phyloP scores from a whole-genome alignment of 2,329 filamentous ascomycete species.

The Fusarium neocosmosporiellum region DNA sequence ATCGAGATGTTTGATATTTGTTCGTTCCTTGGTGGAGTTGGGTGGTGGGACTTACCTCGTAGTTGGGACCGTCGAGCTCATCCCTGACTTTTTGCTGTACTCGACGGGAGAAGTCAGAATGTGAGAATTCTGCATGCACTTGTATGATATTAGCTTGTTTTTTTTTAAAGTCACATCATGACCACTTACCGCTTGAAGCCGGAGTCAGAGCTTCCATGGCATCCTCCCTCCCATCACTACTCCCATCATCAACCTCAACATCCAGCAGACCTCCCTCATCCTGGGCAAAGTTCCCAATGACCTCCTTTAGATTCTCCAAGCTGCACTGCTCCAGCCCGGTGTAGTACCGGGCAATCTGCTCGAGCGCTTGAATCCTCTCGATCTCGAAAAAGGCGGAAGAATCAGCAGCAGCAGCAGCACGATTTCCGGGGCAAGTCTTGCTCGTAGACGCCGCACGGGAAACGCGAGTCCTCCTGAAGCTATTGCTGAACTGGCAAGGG shows the following conservation, averaged over 20 bases:
- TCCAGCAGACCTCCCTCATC: not conserved
- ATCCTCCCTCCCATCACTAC: not conserved
- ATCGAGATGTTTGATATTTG: not conserved
- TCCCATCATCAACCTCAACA: not conserved
- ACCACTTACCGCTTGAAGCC: not conserved
- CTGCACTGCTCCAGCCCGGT: slow-evolving; percentile 29
- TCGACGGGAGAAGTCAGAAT: slow-evolving; percentile 20
- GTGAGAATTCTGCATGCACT: slow-evolving; percentile 25
- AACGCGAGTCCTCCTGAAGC: slow-evolving; percentile 18
- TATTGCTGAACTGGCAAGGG: slow-evolving; percentile 27
- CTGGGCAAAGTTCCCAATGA: not conserved
- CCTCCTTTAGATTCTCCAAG: slow-evolving; percentile 9
- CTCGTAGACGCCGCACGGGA: not conserved
- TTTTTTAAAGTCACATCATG: not conserved
- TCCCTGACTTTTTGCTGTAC: slow-evolving; percentile 23
- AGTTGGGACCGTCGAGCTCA: not conserved
- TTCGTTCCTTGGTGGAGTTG: too few relatives aligned
- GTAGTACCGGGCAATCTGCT: slow-evolving; percentile 30
- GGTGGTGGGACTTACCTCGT: slow-evolving; percentile 12
- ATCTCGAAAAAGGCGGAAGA: slow-evolving; percentile 19
- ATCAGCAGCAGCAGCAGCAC: not conserved
- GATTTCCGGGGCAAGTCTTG: not conserved
- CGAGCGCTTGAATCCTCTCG: slow-evolving; percentile 31
- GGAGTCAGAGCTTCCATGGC: not conserved
- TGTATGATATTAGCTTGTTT: not conserved